Evolutionary conservation across 2,329 filamentous ascomycete species (phyloP).

Genomic region (Neonectria ditissima): DNA sequence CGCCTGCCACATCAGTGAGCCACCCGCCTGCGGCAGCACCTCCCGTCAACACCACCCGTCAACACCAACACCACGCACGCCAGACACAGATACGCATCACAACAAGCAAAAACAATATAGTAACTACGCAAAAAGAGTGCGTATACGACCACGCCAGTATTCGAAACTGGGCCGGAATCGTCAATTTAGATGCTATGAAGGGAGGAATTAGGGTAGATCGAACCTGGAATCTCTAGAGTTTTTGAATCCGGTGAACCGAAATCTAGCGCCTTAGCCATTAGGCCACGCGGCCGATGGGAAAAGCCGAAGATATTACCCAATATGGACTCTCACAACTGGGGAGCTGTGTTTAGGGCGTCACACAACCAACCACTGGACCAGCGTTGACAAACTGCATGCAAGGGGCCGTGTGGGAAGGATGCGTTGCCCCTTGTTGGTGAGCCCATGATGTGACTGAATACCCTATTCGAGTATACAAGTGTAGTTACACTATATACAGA

Average conservation of each 20-base stretch:
- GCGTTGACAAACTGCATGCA: not conserved
- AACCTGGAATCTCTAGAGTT: too few species aligned
- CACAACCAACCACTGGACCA: not conserved
- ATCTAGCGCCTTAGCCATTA: conserved; percentile 30
- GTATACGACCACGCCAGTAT: conserved; percentile 24
- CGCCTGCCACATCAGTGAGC: too few species aligned
- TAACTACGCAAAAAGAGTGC: not conserved
- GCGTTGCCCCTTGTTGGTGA: not conserved
- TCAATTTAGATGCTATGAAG: too few species aligned
- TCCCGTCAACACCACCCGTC: too few species aligned
- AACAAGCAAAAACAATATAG: not conserved
- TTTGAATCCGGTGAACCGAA: conserved; percentile 8
- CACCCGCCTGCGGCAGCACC: too few species aligned
- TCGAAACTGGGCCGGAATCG: too few species aligned
- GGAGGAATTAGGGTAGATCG: too few species aligned
- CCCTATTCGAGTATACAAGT: not conserved
- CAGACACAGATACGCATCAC: not conserved
- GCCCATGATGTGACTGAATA: not conserved
- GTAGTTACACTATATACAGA: not conserved
- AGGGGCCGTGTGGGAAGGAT: not conserved
- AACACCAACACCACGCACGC: too few species aligned
- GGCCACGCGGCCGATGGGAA: conserved; percentile 27
- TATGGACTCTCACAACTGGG: not conserved
- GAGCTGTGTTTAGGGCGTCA: conserved; percentile 3
- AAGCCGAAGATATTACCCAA: not conserved